Evolutionary conservation across 306 rosid genomes (phyloP).

Genomic region (Medicago ruthenica): DNA sequence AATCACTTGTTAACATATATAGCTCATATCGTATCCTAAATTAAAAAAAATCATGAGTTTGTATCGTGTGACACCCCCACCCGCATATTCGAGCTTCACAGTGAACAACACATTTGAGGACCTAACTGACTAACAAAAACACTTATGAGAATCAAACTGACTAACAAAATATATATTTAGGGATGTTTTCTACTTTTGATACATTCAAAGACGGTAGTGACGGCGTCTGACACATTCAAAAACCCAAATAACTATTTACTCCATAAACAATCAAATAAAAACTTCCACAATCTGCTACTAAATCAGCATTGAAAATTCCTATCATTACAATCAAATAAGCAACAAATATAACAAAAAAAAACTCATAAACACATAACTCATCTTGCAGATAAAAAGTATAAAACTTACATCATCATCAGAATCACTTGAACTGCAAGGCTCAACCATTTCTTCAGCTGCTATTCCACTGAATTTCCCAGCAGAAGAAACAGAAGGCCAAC

Average conservation of each 20-base stretch:
- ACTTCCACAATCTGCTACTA: not conserved
- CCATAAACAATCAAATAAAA: conserved; percentile 1
- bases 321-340: conserved; percentile 15
- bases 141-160: not conserved
- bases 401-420: conserved; percentile 89
- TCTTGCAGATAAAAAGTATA: conserved; percentile 23
- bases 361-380: not conserved
- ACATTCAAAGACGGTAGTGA: not conserved
- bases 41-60: no score
- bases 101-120: not conserved
- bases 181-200: not conserved
- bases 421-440: conserved; percentile 85
- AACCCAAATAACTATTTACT: not conserved
- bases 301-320: conserved; percentile 23
- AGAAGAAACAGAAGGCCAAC: conserved; percentile 70
- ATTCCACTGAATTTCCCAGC: conserved; percentile 61
- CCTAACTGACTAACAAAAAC: not conserved
- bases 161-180: not conserved
- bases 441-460: conserved; percentile 63
- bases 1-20: conserved; percentile 65
- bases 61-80: no score
- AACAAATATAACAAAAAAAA: conserved; percentile 14
- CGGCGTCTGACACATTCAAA: not conserved
- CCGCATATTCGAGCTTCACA: not conserved
- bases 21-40: no score